These are phyloP conservation scores for Corinectria fuckeliana DNA, from an alignment of 2,329 filamentous ascomycete genomes.

Conservation along the genomic window DNA sequence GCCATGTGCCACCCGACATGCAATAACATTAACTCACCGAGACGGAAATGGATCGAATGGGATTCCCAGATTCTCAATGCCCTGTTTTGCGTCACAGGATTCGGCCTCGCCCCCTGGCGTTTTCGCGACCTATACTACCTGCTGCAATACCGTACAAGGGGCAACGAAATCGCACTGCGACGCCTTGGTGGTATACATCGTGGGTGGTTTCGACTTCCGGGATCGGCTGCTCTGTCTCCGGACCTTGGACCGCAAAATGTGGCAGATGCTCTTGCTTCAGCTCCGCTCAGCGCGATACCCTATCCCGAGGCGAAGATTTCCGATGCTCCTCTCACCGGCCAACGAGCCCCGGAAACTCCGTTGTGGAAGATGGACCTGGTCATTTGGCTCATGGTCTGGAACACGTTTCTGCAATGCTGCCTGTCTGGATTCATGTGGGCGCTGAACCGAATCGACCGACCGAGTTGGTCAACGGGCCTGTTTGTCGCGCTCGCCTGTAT, in stretches of 20 bases:
- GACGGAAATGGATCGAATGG: slow-evolving; percentile 85
- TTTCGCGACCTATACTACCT: slow-evolving; percentile 81
- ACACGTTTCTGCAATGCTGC: slow-evolving; percentile 77
- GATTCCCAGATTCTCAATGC: slow-evolving; percentile 81
- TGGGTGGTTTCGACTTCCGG: slow-evolving; percentile 76
- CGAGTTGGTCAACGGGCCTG: slow-evolving; percentile 79
- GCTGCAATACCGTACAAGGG: slow-evolving; percentile 65
- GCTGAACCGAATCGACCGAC: slow-evolving; percentile 74
- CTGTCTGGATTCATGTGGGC: slow-evolving; percentile 86
- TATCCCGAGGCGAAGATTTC: slow-evolving; percentile 69
- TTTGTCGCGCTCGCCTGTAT: slow-evolving; percentile 79
- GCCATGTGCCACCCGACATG: slow-evolving; percentile 76
- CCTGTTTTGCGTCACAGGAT: slow-evolving; percentile 86
- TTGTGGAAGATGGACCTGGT: slow-evolving; percentile 82
- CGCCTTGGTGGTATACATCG: slow-evolving; percentile 76
- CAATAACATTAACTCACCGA: slow-evolving; percentile 75
- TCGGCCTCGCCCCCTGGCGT: slow-evolving; percentile 84
- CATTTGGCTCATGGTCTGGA: slow-evolving; percentile 78
- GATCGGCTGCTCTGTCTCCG: slow-evolving; percentile 64
- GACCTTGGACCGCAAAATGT: slow-evolving; percentile 61
- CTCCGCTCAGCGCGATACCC: slow-evolving; percentile 54
- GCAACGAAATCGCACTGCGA: slow-evolving; percentile 64
- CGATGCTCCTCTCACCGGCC: slow-evolving; percentile 72
- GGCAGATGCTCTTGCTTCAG: slow-evolving; percentile 48
- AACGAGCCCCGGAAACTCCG: slow-evolving; percentile 69